Percentiles rank a stretch among this genome's conserved stretches.
phyloP scores from a whole-genome alignment of 2,329 filamentous ascomycete species.

The Sporothrix schenckii region DNA sequence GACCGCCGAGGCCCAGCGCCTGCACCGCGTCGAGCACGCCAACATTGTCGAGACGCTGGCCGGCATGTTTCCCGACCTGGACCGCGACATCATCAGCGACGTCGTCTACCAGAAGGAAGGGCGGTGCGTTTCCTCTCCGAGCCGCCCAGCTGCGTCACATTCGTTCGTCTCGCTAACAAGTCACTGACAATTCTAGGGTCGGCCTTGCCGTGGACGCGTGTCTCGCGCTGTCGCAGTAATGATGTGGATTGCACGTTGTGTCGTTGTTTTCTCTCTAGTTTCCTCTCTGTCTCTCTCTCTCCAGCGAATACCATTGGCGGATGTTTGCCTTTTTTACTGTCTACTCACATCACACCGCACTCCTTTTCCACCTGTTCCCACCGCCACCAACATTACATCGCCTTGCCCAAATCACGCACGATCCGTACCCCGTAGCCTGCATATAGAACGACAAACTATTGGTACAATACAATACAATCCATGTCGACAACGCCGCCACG shows the following conservation, averaged over 20 bases:
- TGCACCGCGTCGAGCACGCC: slow-evolving; percentile 81
- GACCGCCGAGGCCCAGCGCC: slow-evolving; percentile 78
- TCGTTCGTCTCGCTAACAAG: slow-evolving; percentile 31
- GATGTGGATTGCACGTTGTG: background rate
- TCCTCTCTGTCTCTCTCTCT: background rate
- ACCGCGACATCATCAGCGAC: slow-evolving; percentile 92
- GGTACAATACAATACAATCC: background rate
- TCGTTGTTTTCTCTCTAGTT: background rate
- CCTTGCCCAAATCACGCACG: background rate
- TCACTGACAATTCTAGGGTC: slow-evolving; percentile 57
- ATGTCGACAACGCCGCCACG: background rate
- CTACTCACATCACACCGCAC: background rate
- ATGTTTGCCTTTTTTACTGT: slow-evolving; percentile 6
- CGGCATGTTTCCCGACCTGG: slow-evolving; percentile 95
- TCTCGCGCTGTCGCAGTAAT: slow-evolving; percentile 63
- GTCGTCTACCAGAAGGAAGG: slow-evolving; percentile 96
- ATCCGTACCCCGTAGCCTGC: slow-evolving; percentile 8
- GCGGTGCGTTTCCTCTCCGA: slow-evolving; percentile 60
- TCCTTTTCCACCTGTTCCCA: background rate
- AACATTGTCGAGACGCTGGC: slow-evolving; percentile 92
- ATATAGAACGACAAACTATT: slow-evolving; percentile 5
- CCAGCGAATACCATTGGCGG: slow-evolving; percentile 18
- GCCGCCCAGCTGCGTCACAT: too few species aligned
- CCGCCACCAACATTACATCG: background rate
- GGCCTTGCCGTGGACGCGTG: slow-evolving; percentile 85